Conservation (phyloP, 1,284 basidiomycete species). For the Sanguinoderma infundibulare region DNA sequence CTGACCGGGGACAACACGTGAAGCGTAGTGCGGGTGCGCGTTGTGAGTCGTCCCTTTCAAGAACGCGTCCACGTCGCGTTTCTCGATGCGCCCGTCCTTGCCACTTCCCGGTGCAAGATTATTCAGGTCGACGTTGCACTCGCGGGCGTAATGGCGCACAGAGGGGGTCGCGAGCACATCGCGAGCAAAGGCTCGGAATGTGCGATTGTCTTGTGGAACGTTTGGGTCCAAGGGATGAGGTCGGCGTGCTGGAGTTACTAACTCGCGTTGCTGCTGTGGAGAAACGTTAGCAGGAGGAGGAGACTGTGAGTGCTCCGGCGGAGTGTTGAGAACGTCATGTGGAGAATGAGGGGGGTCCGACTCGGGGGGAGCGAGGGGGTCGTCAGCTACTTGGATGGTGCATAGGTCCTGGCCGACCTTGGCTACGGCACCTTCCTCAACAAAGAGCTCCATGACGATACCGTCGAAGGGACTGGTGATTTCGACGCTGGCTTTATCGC, state of each 20-base stretch:
- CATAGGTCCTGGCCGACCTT: constrained; percentile 89
- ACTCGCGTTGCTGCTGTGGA: background rate
- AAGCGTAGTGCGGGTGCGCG: background rate
- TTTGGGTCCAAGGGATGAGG: constrained; percentile 75
- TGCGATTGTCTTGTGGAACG: constrained; percentile 30
- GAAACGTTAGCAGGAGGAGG: background rate
- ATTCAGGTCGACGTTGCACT: constrained; percentile 66
- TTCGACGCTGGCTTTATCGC: constrained; percentile 94
- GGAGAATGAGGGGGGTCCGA: constrained; percentile 12
- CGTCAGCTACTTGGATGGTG: constrained; percentile 80
- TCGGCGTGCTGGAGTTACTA: constrained; percentile 29
- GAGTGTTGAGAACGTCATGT: constrained; percentile 2
- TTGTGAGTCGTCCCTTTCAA: constrained; percentile 34
- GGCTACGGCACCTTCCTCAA: constrained; percentile 83
- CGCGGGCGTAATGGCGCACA: constrained; percentile 77
- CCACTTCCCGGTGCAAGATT: constrained; percentile 73
- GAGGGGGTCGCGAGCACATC: constrained; percentile 76
- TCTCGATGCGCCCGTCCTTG: constrained; percentile 77
- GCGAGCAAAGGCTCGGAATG: constrained; percentile 26
- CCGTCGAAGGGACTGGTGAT: constrained; percentile 92
- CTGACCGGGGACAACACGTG: constrained; percentile 12
- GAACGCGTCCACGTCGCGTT: constrained; percentile 72
- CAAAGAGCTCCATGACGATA: constrained; percentile 71
- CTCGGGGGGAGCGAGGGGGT: constrained; percentile 27
- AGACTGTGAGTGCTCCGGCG: constrained; percentile 23